These are phyloP conservation scores for Coemansia sp. DNA, from an alignment of 192 early-diverging fungal species.

Conservation along the genomic window DNA sequence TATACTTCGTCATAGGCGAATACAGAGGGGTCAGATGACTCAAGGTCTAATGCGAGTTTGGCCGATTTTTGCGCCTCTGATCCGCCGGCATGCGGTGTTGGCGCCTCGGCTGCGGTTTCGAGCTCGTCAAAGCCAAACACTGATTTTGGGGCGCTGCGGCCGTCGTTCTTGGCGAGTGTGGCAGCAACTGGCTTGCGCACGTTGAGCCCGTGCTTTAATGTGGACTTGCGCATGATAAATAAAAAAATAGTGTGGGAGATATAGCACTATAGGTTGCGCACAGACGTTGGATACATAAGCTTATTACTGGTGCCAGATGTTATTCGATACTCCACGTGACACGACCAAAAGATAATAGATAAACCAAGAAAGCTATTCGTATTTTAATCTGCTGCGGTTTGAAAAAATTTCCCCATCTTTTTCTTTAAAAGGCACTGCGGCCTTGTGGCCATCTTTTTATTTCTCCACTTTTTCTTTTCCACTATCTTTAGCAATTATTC, in stretches of 20 bases:
- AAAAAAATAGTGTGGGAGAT: background rate
- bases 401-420: background rate
- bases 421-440: background rate
- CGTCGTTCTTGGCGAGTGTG: background rate
- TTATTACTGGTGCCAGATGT: background rate
- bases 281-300: background rate
- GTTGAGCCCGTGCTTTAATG: slow-evolving; percentile 39
- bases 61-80: slow-evolving; percentile 14
- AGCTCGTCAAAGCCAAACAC: slow-evolving; percentile 14
- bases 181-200: slow-evolving; percentile 22
- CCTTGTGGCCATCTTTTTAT: no score
- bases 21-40: slow-evolving; percentile 25
- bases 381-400: background rate
- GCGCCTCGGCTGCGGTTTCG: background rate
- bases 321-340: background rate
- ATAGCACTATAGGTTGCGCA: background rate
- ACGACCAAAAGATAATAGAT: background rate
- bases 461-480: slow-evolving; percentile 2
- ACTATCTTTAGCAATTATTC: background rate
- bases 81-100: slow-evolving; percentile 2
- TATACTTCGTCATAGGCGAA: slow-evolving; percentile 51
- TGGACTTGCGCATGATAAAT: slow-evolving; percentile 31
- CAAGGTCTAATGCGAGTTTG: slow-evolving; percentile 17
- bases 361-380: background rate
- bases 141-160: slow-evolving; percentile 8